Percentiles rank a stretch among this genome's conserved stretches.
Evolutionary conservation across 352 stramenopile species (phyloP).

Genomic region (Halophytophthora polymorphica): DNA sequence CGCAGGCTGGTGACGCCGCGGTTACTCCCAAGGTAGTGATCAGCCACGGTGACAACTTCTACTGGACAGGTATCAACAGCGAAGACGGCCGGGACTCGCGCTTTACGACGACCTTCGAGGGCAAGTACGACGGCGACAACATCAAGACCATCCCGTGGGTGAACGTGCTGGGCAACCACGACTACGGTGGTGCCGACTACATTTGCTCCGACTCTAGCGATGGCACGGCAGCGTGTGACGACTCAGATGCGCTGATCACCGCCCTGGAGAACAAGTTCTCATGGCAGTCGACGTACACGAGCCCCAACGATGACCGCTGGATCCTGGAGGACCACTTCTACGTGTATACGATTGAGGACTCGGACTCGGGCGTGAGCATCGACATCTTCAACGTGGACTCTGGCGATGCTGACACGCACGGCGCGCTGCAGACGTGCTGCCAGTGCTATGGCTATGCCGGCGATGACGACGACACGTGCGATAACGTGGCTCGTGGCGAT

Average conservation of each 20-base stretch:
- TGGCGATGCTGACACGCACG: slow-evolving; percentile 53
- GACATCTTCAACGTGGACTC: slow-evolving; percentile 71
- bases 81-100: slow-evolving; percentile 40
- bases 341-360: slow-evolving; percentile 41
- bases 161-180: slow-evolving; percentile 69
- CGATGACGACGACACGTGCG: slow-evolving; percentile 39
- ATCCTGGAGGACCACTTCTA: slow-evolving; percentile 60
- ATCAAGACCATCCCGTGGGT: slow-evolving; percentile 52
- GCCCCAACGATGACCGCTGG: slow-evolving; percentile 57
- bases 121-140: slow-evolving; percentile 46
- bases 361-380: slow-evolving; percentile 40
- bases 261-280: slow-evolving; percentile 46
- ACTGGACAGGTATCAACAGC: slow-evolving; percentile 62
- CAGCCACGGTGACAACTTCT: slow-evolving; percentile 72
- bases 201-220: slow-evolving; percentile 40
- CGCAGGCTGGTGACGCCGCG: slow-evolving; percentile 32
- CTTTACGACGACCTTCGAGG: slow-evolving; percentile 59
- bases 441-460: slow-evolving; percentile 63
- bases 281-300: slow-evolving; percentile 50
- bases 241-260: slow-evolving; percentile 24
- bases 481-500: slow-evolving; percentile 38
- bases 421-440: slow-evolving; percentile 50
- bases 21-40: slow-evolving; percentile 56
- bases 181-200: slow-evolving; percentile 62
- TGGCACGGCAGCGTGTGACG: slow-evolving; percentile 27